Base-by-base conservation (phyloP, 164 flowering plant genomes). In the Magnolia kwangsiensis region DNA sequence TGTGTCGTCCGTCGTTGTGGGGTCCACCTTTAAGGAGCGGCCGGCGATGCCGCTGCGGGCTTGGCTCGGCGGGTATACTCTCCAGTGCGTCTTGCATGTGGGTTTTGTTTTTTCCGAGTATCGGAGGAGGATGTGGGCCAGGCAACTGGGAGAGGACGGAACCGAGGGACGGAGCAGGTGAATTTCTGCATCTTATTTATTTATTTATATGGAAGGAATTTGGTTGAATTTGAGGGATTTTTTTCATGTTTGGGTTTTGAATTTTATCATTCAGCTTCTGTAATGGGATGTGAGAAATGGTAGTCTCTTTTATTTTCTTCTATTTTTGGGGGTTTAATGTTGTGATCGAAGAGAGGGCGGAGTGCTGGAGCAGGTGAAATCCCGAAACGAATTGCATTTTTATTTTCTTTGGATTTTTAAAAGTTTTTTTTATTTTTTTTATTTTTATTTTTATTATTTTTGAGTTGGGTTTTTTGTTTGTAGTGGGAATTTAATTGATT, bases 1-100 rank as follows among this genome's bases (percentile, higher is more conserved):
- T 61, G 89, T 89, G 13, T 81, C 96, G 1, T 21, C 68, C 4
- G 79, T 80, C 11, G 88, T 88, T 68, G 83, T 91, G 1, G 45
- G 79, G 3, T 76, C 82, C 19, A 80, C 93, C 0, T 1, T 80
- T 31, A 31, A 55, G 5, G 93, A 91, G 79, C 75, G 76, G 27
- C 96, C 96, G 0, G 76, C 87, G 14, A 86, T 86, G 24, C 96
- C 96, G 18, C 73, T 90, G 67, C 82, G 96, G 85, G 65, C 86
- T 75, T 91, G 96, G 96, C 75, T 89, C 45, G 79, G 37, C 64
- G 93, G 93, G 63, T 91, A 91, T 74, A 87, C 89, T 55, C n/a
- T 89, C 14, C 92, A 88, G 81, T 90, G 96, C 51, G 24, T 88
- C 14, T 63, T 90, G 63, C 96, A 91, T 81, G 89, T 90, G 78